Conservation (phyloP, 495 filamentous ascomycete species). For the Xylaria acuta region DNA sequence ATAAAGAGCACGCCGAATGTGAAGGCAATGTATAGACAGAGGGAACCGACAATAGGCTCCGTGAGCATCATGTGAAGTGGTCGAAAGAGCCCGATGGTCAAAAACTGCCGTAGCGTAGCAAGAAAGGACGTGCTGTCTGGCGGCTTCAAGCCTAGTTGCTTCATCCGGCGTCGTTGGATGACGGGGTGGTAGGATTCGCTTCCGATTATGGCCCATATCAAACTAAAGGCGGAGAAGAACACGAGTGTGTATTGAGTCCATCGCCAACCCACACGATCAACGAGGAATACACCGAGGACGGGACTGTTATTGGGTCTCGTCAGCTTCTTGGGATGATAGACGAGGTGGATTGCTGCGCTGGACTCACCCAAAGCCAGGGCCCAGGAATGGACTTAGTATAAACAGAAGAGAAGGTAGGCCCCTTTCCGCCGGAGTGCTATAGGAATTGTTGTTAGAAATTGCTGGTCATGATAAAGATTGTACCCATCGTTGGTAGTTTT, state of each 20-base stretch:
- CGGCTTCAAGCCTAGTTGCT: slow-evolving; percentile 47
- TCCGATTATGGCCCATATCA: slow-evolving; percentile 50
- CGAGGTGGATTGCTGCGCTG: not conserved
- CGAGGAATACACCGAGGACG: slow-evolving; percentile 67
- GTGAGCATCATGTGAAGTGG: slow-evolving; percentile 68
- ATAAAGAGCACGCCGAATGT: slow-evolving; percentile 68
- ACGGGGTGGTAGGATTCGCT: slow-evolving; percentile 69
- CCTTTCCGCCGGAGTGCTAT: slow-evolving; percentile 43
- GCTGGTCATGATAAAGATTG: not conserved
- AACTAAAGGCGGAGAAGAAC: slow-evolving; percentile 52
- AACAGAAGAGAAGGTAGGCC: slow-evolving; percentile 55
- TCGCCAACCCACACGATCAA: slow-evolving; percentile 63
- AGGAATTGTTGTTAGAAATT: not conserved
- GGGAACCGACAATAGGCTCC: slow-evolving; percentile 69
- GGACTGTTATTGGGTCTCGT: slow-evolving; percentile 45
- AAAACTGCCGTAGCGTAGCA: slow-evolving; percentile 53
- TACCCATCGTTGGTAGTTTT: not conserved
- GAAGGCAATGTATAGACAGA: slow-evolving; percentile 67
- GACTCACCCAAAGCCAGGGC: slow-evolving; percentile 57
- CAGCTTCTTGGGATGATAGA: not conserved
- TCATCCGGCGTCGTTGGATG: slow-evolving; percentile 60
- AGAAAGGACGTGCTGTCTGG: slow-evolving; percentile 42
- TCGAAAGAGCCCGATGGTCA: slow-evolving; percentile 63
- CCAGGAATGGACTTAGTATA: slow-evolving; percentile 63
- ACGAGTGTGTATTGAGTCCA: slow-evolving; percentile 61